Evolutionary conservation across 148 eudicot species (phyloP).

Genomic region (Vaccinium macrocarpon): DNA sequence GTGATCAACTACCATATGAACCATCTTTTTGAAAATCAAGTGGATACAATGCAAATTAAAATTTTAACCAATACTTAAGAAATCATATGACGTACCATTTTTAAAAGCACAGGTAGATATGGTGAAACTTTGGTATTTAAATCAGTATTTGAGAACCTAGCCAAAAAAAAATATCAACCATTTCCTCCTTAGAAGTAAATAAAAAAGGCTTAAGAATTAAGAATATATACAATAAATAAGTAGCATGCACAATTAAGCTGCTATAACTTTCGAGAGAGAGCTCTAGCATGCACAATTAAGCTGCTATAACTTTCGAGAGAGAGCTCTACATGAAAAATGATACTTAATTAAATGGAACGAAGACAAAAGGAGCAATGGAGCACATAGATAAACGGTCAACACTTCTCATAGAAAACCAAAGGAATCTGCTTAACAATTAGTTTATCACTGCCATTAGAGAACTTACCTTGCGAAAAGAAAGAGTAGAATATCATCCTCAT

Average conservation of each 20-base stretch:
- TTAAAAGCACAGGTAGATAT: neutral
- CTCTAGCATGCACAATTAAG: neutral
- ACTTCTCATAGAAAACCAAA: neutral
- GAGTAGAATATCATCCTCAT: neutral
- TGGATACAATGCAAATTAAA: neutral
- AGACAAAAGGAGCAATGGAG: neutral
- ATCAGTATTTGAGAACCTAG: neutral
- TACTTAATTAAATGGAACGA: neutral
- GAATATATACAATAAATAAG: neutral
- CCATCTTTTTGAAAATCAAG: neutral
- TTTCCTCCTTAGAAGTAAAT: neutral
- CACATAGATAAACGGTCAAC: neutral
- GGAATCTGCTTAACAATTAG: neutral
- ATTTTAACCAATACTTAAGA: neutral
- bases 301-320: neutral
- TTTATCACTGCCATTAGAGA: neutral
- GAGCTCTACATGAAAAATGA: neutral
- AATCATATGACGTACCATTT: neutral
- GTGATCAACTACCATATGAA: neutral
- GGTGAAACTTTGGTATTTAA: neutral
- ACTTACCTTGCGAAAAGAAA: neutral
- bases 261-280: too few species aligned
- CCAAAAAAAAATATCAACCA: neutral
- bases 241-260: neutral
- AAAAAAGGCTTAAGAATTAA: neutral